Base-by-base conservation (phyloP, 805 yeast genomes). In the Saccharomyces jurei region DNA sequence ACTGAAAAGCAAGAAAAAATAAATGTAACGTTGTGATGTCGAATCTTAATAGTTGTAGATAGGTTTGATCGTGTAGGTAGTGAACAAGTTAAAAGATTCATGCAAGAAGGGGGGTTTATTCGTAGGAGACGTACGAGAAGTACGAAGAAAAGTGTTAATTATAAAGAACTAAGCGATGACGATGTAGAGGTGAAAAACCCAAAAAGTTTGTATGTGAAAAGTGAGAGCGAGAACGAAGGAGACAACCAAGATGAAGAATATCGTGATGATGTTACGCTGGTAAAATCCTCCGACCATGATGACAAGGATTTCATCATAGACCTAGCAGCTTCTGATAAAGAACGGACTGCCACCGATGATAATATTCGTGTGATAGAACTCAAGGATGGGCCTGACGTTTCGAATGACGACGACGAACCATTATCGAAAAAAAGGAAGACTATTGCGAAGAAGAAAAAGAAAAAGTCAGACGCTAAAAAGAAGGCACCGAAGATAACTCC, bases 401-500 rank as follows among this genome's bases (percentile, higher is more conserved):
- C 50, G 13, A 64, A 62, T 48, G 63, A 61, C 28, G 63, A 59
- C 26, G 26, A 25, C 51, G 56, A 59, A 49, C 63, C 70, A 6
- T 54, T 63, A 25, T 49, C 53, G 14, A 59, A 59, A 54, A 61
- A 54, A 62, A 60, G 56, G 58, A 66, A 36, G 63, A 55, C 63
- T 25, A 54, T 57, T 22, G 50, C 56, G 8, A 55, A 51, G 11
- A 64, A 57, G 46, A 63, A 56, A 50, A 56, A 52, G 55, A 50
- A 63, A 54, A 57, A 62, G 47, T 53, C 60, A 5, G 13, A 3
- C 11, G 50, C 56, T 8, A 60, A 58, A 41, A 59, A 56, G 11
- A 63, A 63, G 53, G 63, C 64, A 47, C 84, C 82, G 6, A 84
- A 83, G 62, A 72, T 83, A 4, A 84, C 90, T 1, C 83, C 83